These are phyloP conservation scores for Colletotrichum sublineola DNA, from an alignment of 2,329 filamentous ascomycete species.

Conservation along the genomic window DNA sequence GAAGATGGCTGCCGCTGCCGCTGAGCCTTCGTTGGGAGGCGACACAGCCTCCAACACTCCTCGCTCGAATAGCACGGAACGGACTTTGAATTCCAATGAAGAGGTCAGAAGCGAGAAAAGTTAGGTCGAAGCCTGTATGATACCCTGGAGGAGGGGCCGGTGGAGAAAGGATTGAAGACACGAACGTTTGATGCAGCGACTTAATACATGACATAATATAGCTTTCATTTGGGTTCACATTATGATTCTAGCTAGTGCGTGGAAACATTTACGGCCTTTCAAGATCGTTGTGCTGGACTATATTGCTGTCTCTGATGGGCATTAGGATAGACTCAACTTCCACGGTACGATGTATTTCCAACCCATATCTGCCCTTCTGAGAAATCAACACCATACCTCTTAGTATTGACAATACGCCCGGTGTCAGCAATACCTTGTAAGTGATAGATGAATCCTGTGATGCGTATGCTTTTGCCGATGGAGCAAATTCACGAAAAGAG, in stretches of 20 bases:
- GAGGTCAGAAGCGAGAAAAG: conserved; percentile 23
- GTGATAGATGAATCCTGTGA: background rate
- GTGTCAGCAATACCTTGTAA: too few relatives aligned
- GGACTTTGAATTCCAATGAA: conserved; percentile 23
- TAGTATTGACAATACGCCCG: background rate
- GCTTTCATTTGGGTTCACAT: background rate
- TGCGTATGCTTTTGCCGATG: too few relatives aligned
- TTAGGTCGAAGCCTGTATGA: background rate
- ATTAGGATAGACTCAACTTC: too few relatives aligned
- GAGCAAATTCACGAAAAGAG: too few relatives aligned
- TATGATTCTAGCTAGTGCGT: background rate
- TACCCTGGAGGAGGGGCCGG: background rate
- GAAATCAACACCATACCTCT: background rate
- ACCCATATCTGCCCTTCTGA: background rate
- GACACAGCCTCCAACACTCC: background rate
- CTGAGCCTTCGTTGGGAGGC: background rate
- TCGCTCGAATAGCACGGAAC: conserved; percentile 21
- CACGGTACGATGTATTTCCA: background rate
- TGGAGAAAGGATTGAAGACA: too few relatives aligned
- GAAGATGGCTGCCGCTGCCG: conserved; percentile 12
- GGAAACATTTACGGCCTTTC: background rate
- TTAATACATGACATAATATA: conserved; percentile 11
- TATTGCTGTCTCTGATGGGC: background rate
- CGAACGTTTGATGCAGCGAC: background rate
- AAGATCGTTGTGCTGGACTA: background rate